Conservation (phyloP, 2,329 filamentous ascomycete species). For the Botryotinia calthae region DNA sequence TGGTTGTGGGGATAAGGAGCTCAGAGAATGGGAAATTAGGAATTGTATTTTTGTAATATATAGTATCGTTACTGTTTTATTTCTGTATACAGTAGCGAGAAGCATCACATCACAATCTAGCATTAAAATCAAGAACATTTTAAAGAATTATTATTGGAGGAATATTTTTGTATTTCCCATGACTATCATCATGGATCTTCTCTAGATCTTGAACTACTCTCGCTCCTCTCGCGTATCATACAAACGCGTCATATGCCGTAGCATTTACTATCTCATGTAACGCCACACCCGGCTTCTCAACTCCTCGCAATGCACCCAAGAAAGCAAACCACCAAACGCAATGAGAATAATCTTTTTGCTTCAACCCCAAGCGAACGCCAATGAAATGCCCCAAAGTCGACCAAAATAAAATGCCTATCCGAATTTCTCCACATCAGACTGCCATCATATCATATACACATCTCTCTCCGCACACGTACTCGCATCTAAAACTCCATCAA, state of each 20-base stretch:
- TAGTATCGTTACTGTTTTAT: not conserved
- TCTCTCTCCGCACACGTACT: no score
- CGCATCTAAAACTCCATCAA: conserved; percentile 47
- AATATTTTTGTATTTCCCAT: not conserved
- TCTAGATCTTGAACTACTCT: not conserved
- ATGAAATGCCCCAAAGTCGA: conserved; percentile 1
- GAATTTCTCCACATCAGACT: not conserved
- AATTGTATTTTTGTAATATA: not conserved
- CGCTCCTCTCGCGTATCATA: conserved; percentile 8
- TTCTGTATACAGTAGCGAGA: not conserved
- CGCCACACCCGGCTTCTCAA: conserved; percentile 9
- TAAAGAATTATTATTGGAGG: not conserved
- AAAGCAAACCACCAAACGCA: not conserved
- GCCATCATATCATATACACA: conserved; percentile 15
- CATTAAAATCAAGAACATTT: not conserved
- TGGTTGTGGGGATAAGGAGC: not conserved
- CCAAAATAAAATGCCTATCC: not conserved
- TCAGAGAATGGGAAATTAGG: no score
- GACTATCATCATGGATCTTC: not conserved
- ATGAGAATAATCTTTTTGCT: not conserved
- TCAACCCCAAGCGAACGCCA: not conserved
- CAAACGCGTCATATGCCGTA: not conserved
- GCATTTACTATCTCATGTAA: not conserved
- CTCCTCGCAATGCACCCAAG: conserved; percentile 18
- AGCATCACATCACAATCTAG: not conserved